Conservation (phyloP, 352 stramenopile species). For the Pythium phragmitis region DNA sequence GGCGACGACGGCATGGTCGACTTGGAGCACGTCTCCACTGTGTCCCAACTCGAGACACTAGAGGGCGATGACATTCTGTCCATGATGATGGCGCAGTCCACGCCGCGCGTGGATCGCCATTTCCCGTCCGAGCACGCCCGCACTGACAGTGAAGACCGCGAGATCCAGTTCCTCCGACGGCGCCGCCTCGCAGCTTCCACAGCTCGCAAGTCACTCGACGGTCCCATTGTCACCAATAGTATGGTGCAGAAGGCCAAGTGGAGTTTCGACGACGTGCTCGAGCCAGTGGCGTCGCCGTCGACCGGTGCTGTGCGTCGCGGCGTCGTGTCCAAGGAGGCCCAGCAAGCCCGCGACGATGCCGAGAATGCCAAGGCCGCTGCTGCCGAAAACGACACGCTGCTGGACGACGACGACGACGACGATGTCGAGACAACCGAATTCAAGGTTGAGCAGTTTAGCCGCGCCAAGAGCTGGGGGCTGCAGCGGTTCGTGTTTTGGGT, state of each 20-base stretch:
- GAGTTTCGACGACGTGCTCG: constrained; percentile 28
- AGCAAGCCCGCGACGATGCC: constrained; percentile 25
- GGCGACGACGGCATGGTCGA: constrained; percentile 44
- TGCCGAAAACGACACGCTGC: constrained; percentile 23
- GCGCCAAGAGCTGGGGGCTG: constrained; percentile 44
- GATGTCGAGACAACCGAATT: constrained; percentile 52
- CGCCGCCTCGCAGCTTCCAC: constrained; percentile 36
- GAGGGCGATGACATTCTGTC: constrained; percentile 66
- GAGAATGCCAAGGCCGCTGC: constrained; percentile 22
- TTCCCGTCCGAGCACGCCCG: constrained; percentile 52
- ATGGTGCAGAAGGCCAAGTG: constrained; percentile 27
- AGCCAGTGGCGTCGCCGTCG: constrained; percentile 10
- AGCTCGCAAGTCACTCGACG: constrained; percentile 24
- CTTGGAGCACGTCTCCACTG: constrained; percentile 35
- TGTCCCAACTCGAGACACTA: constrained; percentile 50
- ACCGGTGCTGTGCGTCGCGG: constrained; percentile 11
- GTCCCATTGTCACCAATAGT: constrained; percentile 27
- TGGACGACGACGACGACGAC: constrained; percentile 48
- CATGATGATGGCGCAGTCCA: constrained; percentile 42
- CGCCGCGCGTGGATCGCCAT: constrained; percentile 38
- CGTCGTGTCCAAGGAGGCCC: constrained; percentile 19
- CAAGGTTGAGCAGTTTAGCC: constrained; percentile 33
- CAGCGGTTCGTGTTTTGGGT: constrained; percentile 40
- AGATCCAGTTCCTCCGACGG: constrained; percentile 44
- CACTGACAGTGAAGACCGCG: constrained; percentile 48